Conservation (phyloP, 257 asterid genomes). For the Pogostemon cablin region DNA sequence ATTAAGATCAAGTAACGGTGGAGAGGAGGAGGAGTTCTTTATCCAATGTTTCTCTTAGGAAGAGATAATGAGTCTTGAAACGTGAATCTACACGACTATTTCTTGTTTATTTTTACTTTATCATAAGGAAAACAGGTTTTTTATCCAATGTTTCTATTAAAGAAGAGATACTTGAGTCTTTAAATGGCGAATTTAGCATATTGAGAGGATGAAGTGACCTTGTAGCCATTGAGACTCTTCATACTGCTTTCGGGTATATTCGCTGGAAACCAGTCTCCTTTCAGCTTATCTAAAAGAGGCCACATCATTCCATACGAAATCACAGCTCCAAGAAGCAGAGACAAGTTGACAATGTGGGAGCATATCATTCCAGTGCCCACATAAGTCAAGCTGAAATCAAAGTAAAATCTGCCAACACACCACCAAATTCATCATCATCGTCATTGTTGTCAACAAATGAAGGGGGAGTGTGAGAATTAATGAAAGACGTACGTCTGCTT, state of each 20-base stretch:
- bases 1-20: too few relatives aligned
- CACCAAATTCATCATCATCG: background rate
- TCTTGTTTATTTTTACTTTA: too few relatives aligned
- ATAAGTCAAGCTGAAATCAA: conserved; percentile 84
- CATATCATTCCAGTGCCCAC: conserved; percentile 97
- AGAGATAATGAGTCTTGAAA: too few relatives aligned
- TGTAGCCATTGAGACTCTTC: conserved; percentile 85
- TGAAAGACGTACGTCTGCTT: conserved; percentile 61
- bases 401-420: conserved; percentile 55
- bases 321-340: conserved; percentile 85
- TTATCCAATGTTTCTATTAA: too few relatives aligned
- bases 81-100: too few relatives aligned
- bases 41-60: too few relatives aligned
- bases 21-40: too few relatives aligned
- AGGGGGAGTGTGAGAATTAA: too few relatives aligned
- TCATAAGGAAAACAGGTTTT: too few relatives aligned
- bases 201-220: conserved; percentile 38
- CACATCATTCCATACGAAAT: conserved; percentile 87
- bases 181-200: too few relatives aligned
- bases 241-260: conserved; percentile 69
- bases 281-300: conserved; percentile 63
- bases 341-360: conserved; percentile 80
- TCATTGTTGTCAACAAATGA: background rate
- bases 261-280: conserved; percentile 83
- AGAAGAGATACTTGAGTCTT: too few relatives aligned